A percentile compares a stretch with the other conserved stretches of the same genome.
Evolutionary conservation across 169 alveolate genomes (phyloP).

Genomic region (Plasmodium adleri): DNA sequence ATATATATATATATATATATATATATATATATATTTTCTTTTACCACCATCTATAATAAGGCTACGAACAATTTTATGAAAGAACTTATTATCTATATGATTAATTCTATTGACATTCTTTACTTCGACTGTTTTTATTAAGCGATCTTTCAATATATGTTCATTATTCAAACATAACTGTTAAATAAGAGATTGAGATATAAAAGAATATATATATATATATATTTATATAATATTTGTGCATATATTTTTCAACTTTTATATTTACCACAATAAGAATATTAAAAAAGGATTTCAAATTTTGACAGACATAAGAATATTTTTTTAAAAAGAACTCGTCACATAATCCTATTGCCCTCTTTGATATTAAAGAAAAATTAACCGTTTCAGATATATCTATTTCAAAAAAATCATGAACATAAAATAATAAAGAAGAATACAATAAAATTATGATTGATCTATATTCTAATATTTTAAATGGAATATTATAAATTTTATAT

Average conservation of each 20-base stretch:
- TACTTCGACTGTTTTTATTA: slow-evolving; percentile 10
- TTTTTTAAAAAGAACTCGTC: slow-evolving; percentile 23
- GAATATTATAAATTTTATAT: slow-evolving; percentile 40
- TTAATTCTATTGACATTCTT: not conserved
- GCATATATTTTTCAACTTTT: not conserved
- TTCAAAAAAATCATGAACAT: slow-evolving; percentile 21
- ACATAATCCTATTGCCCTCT: slow-evolving; percentile 15
- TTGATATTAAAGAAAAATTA: slow-evolving; percentile 12
- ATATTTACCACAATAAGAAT: slow-evolving; percentile 21
- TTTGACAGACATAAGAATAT: not conserved
- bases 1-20: not conserved
- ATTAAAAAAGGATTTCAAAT: slow-evolving; percentile 23
- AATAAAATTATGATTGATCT: slow-evolving; percentile 34
- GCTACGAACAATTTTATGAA: slow-evolving; percentile 28
- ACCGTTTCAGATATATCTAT: not conserved
- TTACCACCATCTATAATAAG: slow-evolving; percentile 24
- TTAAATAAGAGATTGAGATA: not conserved
- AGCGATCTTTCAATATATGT: slow-evolving; percentile 9
- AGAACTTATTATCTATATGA: slow-evolving; percentile 14
- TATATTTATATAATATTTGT: not conserved
- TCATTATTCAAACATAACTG: slow-evolving; percentile 52
- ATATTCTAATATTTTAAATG: slow-evolving; percentile 40
- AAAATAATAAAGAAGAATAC: slow-evolving; percentile 48
- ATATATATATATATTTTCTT: not conserved
- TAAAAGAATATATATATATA: not conserved